Base-by-base conservation (phyloP, 495 filamentous ascomycete genomes). In the Aspergillus sclerotiicarbonarius region DNA sequence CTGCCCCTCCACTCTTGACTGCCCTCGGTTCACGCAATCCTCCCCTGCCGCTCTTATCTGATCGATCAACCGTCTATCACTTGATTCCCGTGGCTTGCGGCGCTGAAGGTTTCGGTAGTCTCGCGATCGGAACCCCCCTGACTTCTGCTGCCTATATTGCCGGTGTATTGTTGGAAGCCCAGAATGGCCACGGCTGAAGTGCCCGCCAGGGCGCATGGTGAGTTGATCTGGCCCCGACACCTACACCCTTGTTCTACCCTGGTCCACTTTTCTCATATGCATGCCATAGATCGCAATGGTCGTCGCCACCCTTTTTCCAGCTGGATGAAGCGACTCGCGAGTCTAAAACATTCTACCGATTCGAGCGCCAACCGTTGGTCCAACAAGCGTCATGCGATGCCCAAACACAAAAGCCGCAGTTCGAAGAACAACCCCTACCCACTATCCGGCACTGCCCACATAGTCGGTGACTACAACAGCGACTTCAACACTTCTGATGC, bases 261-360 rank as follows among this genome's bases (percentile, higher is more conserved):
- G 35, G 49, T 19, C 50, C 51, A 57, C 56, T 53, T 51, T 43
- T 49, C 67, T 69, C 60, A 72, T 54, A 29, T 51, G 35, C 46
- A 47, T 44, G 59, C 51, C 43, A 59, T 61, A 87, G 85, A 87
- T 70, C 80, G 84, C 56, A 83, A 86, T 73, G 79, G 78, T 56
- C 88, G 91, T 53, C 88, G 91, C 51, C 86, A 88, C 50, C 93
- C 93, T 6, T 97, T 98, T 71, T 85, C 92, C 20, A 87, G 84
- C 44, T 92, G 92, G 88, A 90, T 98, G 85, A 96, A 93, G 80
- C 91, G 92, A 59, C 83, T 98, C 29, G 86, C 91, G 31, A 94
- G 85, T 67, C 82, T 96, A 60, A 96, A 93, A 71, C 80, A 71
- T 58, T 81, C 80, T 68, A 60, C 82, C 30, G 81, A 83, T 6